Percentiles rank a stretch among this genome's conserved stretches.
Conservation (phyloP, 306 rosid species). For the Sesbania bispinosa region DNA sequence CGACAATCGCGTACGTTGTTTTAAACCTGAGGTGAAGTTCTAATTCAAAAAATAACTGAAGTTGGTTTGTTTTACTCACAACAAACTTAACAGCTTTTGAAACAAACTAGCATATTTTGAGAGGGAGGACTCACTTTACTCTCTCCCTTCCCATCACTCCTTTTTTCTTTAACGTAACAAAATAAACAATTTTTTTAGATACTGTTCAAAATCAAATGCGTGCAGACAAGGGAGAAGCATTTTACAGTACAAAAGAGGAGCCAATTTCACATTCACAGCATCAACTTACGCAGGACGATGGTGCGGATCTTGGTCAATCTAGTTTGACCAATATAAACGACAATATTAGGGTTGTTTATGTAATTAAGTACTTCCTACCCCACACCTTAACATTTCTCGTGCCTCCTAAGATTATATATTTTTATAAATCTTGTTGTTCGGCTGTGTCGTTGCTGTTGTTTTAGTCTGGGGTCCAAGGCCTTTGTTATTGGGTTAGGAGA, state of each 20-base stretch:
- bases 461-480: conserved; percentile 23
- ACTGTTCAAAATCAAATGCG: conserved; percentile 39
- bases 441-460: conserved; percentile 49
- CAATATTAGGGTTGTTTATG: conserved; percentile 33
- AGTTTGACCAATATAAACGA: conserved; percentile 48
- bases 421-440: conserved; percentile 40
- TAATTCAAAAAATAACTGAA: conserved; percentile 9
- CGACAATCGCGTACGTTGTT: conserved; percentile 29
- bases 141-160: not conserved
- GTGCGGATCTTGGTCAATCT: conserved; percentile 69
- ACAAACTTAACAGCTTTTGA: conserved; percentile 35
- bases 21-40: conserved; percentile 19
- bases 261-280: conserved; percentile 8
- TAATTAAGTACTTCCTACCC: conserved; percentile 15
- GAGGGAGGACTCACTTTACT: not conserved
- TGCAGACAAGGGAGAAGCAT: conserved; percentile 42
- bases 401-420: not conserved
- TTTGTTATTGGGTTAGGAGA: not conserved
- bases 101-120: conserved; percentile 25
- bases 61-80: conserved; percentile 21
- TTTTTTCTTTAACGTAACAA: no score
- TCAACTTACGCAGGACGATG: conserved; percentile 23
- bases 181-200: no score
- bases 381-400: conserved; percentile 18
- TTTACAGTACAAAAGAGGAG: conserved; percentile 31